Percentiles rank a stretch among this genome's conserved stretches.
Evolutionary conservation across 176 grass and related monocot species (phyloP).

Genomic region (Otatea glauca): DNA sequence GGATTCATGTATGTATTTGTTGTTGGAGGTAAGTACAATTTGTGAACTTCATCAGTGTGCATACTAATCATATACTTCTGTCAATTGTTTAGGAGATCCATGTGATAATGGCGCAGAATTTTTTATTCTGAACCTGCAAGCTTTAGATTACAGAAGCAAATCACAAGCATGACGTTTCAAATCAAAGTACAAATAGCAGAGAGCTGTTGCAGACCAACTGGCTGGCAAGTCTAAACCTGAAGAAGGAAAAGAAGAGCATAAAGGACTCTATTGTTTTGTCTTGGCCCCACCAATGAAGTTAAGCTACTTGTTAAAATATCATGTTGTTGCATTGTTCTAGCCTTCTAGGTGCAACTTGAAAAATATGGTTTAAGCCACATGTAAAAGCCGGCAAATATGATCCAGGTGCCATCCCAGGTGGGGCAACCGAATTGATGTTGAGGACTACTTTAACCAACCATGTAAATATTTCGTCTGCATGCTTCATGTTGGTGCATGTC

Average conservation of each 20-base stretch:
- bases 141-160: conserved; percentile 38
- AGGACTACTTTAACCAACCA: conserved; percentile 9
- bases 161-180: conserved; percentile 39
- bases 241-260: not conserved
- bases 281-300: conserved; percentile 10
- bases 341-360: not conserved
- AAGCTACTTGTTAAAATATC: conserved; percentile 25
- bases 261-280: conserved; percentile 1
- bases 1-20: conserved; percentile 25
- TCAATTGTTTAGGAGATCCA: conserved; percentile 31
- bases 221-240: conserved; percentile 30
- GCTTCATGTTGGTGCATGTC: not conserved
- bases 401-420: conserved; percentile 28
- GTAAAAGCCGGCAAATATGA: conserved; percentile 44
- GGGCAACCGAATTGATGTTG: conserved; percentile 10
- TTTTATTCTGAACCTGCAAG: conserved; percentile 38
- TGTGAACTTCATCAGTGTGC: conserved; percentile 30
- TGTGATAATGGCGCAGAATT: conserved; percentile 34
- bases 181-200: conserved; percentile 40
- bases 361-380: conserved; percentile 27
- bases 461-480: conserved; percentile 4
- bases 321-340: not conserved
- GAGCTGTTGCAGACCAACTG: conserved; percentile 30
- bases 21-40: conserved; percentile 28
- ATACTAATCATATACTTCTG: conserved; percentile 26